Percentiles rank a stretch among this genome's conserved stretches.
These are phyloP conservation scores for Closterium sp. DNA, from an alignment of 139 green algal species.

Conservation along the genomic window DNA sequence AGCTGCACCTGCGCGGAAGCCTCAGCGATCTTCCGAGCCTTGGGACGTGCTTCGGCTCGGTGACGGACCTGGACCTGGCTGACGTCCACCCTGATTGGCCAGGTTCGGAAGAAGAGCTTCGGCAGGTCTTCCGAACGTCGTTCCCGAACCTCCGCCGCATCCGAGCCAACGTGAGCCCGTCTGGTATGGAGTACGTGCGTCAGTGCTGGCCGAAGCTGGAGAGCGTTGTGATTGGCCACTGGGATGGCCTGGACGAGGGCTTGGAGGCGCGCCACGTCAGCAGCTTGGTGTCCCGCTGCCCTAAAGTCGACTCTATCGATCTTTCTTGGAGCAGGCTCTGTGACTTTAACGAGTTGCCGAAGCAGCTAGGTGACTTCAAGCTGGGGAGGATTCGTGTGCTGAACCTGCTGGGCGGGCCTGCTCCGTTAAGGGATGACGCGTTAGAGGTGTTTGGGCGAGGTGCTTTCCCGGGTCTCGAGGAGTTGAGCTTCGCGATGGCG, in stretches of 20 bases:
- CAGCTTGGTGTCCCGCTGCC: conserved; percentile 1
- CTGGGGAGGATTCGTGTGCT: conserved; percentile 6
- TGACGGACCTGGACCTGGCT: conserved; percentile 35
- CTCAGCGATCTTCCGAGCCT: conserved; percentile 10
- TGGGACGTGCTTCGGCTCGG: conserved; percentile 10
- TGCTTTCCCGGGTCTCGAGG: conserved; percentile 18
- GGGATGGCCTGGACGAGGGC: conserved; percentile 21
- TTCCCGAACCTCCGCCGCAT: conserved; percentile 25
- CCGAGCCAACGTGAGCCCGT: conserved; percentile 25
- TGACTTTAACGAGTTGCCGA: conserved; percentile 31
- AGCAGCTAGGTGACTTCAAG: neutral
- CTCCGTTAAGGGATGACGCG: conserved; percentile 7
- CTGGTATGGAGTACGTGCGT: conserved; percentile 21
- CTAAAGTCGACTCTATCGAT: conserved; percentile 17
- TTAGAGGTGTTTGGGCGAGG: conserved; percentile 2
- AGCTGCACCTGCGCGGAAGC: conserved; percentile 22
- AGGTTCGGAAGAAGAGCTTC: conserved; percentile 27
- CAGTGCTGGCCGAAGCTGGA: conserved; percentile 24
- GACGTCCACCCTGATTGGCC: conserved; percentile 25
- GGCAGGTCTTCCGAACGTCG: conserved; percentile 14
- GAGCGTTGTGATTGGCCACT: conserved; percentile 34
- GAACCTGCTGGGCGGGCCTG: conserved; percentile 29
- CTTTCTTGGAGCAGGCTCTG: conserved; percentile 15
- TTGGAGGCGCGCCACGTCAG: conserved; percentile 27
- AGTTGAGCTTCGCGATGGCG: conserved; percentile 19